Percentiles rank a stretch among this genome's conserved stretches.
phyloP scores from a whole-genome alignment of 352 stramenopile genomes.

The Phytophthora melonis region DNA sequence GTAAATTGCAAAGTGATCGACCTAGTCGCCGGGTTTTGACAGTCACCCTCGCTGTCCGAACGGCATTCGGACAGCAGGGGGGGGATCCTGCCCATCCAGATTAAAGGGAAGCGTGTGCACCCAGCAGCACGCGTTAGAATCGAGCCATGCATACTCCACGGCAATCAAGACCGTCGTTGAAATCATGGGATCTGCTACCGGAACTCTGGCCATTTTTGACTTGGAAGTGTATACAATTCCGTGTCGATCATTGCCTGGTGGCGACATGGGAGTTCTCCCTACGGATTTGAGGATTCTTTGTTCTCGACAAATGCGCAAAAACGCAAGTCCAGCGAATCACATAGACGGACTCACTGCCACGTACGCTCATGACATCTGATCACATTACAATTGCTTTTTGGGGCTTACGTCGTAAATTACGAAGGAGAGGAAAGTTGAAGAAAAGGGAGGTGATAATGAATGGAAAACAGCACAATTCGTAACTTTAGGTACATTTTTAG shows the following conservation, averaged over 20 bases:
- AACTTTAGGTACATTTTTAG: too few species aligned
- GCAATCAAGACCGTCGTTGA: constrained; percentile 5
- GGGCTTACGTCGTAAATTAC: background rate
- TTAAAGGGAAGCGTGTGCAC: constrained; percentile 4
- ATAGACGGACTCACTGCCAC: constrained; percentile 11
- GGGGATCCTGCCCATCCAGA: constrained; percentile 11
- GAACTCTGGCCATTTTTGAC: background rate
- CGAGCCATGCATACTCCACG: background rate
- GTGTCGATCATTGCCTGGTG: background rate
- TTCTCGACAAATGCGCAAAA: constrained; percentile 6
- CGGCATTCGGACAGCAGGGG: constrained; percentile 8
- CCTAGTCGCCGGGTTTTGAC: background rate
- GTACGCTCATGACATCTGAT: constrained; percentile 13
- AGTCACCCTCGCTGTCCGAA: constrained; percentile 17
- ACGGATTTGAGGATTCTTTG: constrained; percentile 20
- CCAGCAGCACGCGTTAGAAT: constrained; percentile 1
- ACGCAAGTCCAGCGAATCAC: background rate
- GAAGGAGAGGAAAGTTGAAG: too few species aligned
- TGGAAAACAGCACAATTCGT: background rate
- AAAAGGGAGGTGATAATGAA: too few species aligned
- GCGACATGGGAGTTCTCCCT: constrained; percentile 17
- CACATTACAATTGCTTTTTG: constrained; percentile 4
- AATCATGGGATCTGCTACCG: constrained; percentile 29
- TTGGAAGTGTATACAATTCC: background rate
- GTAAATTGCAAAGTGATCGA: constrained; percentile 34